phyloP scores from a whole-genome alignment of 2,329 filamentous ascomycete genomes.

The Dactylellina parvicollis region DNA sequence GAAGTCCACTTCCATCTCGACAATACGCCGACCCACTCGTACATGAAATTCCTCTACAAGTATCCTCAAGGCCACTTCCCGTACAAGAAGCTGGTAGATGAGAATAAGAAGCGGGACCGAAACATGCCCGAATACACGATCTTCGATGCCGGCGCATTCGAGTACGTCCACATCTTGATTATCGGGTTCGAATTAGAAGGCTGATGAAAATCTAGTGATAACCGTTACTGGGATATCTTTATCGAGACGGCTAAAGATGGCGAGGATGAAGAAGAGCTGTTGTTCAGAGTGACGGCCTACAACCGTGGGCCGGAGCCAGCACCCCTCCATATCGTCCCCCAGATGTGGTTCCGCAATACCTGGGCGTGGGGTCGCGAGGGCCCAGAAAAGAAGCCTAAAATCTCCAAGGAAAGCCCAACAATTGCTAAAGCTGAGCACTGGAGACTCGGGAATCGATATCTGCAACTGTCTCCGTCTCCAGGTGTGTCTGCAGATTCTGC shows the following conservation, averaged over 20 bases:
- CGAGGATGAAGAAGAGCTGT: constrained; percentile 88
- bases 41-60: constrained; percentile 99
- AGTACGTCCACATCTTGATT: constrained; percentile 60
- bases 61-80: constrained; percentile 92
- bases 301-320: constrained; percentile 91
- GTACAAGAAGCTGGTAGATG: constrained; percentile 84
- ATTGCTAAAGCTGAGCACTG: constrained; percentile 80
- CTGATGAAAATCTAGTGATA: constrained; percentile 64
- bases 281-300: constrained; percentile 96
- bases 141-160: constrained; percentile 85
- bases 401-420: constrained; percentile 73
- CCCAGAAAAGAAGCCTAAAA: constrained; percentile 79
- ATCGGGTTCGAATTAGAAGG: not conserved
- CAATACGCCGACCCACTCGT: constrained; percentile 94
- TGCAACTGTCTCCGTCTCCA: constrained; percentile 88
- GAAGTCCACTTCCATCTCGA: constrained; percentile 96
- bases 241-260: constrained; percentile 95
- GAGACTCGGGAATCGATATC: constrained; percentile 82
- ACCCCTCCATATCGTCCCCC: constrained; percentile 90
- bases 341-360: constrained; percentile 96
- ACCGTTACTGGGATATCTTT: constrained; percentile 95
- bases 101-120: constrained; percentile 80
- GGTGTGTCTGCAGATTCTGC: constrained; percentile 80
- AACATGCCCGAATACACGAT: constrained; percentile 90
- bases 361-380: constrained; percentile 92